Evolutionary conservation across 139 green algal species (phyloP).

Genomic region (Chlorella sp.): DNA sequence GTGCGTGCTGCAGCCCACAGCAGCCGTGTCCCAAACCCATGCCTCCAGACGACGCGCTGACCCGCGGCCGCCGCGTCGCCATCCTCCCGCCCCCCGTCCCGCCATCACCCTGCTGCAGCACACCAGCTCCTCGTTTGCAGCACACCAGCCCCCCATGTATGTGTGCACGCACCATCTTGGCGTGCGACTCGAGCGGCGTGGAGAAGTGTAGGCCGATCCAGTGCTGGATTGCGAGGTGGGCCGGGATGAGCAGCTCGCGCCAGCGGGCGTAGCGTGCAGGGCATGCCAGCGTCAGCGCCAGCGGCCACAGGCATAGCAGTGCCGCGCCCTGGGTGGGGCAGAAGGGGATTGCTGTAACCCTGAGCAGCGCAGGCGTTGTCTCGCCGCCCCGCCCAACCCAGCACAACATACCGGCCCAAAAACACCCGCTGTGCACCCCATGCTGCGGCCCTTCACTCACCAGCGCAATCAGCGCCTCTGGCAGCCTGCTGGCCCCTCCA

Average conservation of each 20-base stretch:
- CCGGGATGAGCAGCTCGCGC: not conserved
- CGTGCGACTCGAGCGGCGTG: not conserved
- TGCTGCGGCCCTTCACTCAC: not conserved
- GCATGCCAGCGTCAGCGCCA: not conserved
- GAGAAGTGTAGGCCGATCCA: not conserved
- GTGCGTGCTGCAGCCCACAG: too few relatives aligned
- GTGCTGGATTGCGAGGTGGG: not conserved
- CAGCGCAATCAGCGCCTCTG: not conserved
- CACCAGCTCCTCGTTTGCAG: too few relatives aligned
- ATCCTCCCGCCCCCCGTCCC: not conserved
- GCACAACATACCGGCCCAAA: too few relatives aligned
- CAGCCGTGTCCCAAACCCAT: too few relatives aligned
- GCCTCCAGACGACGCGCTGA: not conserved
- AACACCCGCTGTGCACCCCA: too few relatives aligned
- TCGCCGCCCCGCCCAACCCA: not conserved
- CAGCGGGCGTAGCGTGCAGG: not conserved
- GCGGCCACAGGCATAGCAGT: conserved; percentile 3
- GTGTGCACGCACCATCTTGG: not conserved
- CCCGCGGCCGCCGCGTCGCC: not conserved
- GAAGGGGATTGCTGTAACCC: not conserved
- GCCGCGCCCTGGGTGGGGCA: not conserved
- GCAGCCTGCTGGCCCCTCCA: not conserved
- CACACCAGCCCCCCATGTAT: too few relatives aligned
- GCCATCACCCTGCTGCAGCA: too few relatives aligned
- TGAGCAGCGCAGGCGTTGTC: too few relatives aligned